Conservation (phyloP, 768 basidiomycete genomes). For the Boletus edulis region DNA sequence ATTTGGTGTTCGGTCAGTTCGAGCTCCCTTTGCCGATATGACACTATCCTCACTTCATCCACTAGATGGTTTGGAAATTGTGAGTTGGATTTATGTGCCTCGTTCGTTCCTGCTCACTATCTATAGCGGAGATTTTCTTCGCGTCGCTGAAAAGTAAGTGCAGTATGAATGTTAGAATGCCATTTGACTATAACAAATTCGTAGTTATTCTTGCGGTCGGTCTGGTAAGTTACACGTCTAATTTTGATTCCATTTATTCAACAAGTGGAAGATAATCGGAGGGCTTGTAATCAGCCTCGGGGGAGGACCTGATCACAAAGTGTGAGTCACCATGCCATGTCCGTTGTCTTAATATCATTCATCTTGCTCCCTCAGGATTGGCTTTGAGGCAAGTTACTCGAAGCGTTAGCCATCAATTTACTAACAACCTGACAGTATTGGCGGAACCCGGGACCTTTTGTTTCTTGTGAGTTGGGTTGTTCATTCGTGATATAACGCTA, state of each 20-base stretch:
- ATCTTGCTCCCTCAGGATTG: conserved; percentile 11
- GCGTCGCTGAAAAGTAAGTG: conserved; percentile 23
- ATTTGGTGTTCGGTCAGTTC: conserved; percentile 45
- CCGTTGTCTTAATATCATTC: conserved; percentile 23
- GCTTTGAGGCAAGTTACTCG: conserved; percentile 9
- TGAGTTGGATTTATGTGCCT: neutral
- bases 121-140: conserved; percentile 20
- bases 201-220: conserved; percentile 38
- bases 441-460: conserved; percentile 23
- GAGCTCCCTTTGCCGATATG: conserved; percentile 29
- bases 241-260: neutral
- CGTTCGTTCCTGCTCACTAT: conserved; percentile 2
- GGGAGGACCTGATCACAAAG: conserved; percentile 51
- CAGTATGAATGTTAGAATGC: neutral
- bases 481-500: neutral
- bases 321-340: conserved; percentile 29
- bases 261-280: conserved; percentile 27
- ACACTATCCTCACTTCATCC: conserved; percentile 33
- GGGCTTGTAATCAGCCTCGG: conserved; percentile 56
- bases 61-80: conserved; percentile 23
- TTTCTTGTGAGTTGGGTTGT: conserved; percentile 10
- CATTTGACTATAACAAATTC: neutral
- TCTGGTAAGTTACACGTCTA: conserved; percentile 17
- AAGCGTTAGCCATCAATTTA: neutral
- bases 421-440: conserved; percentile 16